These are phyloP conservation scores for Talaromyces sp. DNA, from an alignment of 2,329 filamentous ascomycete species.

Conservation along the genomic window DNA sequence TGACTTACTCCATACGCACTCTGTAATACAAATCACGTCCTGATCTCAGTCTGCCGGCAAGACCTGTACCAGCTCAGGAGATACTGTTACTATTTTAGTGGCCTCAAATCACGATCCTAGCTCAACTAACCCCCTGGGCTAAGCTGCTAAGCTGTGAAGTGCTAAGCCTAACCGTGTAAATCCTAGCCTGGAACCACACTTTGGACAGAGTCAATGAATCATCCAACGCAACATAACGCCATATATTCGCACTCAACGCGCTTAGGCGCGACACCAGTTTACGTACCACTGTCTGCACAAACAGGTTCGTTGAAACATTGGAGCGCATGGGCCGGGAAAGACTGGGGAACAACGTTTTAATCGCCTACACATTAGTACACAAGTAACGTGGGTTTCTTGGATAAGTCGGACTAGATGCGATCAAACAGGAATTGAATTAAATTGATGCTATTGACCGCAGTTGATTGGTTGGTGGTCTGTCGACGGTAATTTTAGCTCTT, in stretches of 20 bases:
- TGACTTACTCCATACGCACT: too few species aligned
- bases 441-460: not conserved
- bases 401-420: not conserved
- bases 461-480: not conserved
- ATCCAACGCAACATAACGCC: not conserved
- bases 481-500: not conserved
- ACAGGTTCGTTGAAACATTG: not conserved
- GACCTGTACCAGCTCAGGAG: too few species aligned
- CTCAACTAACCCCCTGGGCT: not conserved
- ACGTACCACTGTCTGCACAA: not conserved
- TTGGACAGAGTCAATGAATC: not conserved
- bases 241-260: constrained; percentile 1
- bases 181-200: not conserved
- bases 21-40: not conserved
- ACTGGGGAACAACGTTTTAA: not conserved
- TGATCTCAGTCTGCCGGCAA: not conserved
- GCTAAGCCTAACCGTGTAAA: not conserved
- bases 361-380: not conserved
- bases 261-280: constrained; percentile 6
- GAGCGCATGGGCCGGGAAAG: not conserved
- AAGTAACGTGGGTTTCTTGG: not conserved
- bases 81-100: not conserved
- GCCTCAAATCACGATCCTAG: not conserved
- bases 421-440: not conserved
- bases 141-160: not conserved